Evolutionary conservation across 495 filamentous ascomycete species (phyloP), one percentile per base, ranked within the genome.

Genomic region (Chaetomium tenue): DNA sequence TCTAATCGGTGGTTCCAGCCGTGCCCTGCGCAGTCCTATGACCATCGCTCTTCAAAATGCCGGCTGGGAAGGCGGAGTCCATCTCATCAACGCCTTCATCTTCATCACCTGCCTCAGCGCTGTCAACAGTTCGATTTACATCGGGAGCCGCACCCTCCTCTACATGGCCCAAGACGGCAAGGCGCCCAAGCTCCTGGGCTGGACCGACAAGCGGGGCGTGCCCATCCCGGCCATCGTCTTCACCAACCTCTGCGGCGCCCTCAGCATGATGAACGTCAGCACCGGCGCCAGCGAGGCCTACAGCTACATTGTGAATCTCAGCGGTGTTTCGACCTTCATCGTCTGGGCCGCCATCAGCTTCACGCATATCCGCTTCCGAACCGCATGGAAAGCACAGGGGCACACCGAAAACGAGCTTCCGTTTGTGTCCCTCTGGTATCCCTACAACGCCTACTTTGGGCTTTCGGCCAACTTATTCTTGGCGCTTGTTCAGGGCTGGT

Each of bases 81-180:
- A 89, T 64, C 77, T 91, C 5, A 88, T 91, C 81, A 91, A 91
- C 68, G 87, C 82, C 37, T 81, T 91, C 61, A 90, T 91, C 70
- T 79, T 90, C 28, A 77, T 89, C 58, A 88, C 88, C 30, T 86
- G 86, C 60, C 78, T 89, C 33, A 87, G 84, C n/a, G 87, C 88
- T 22, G 83, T 86, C 33, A 91, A 90, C 74, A 83, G 82, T 30
- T 88, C 85, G 2, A 80, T 91, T 37, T 91, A 90, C 67, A 86
- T 89, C 59, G 82, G 81, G 15, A 88, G 84, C 13, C 81, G 89
- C 48, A 89, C 86, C 0, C 65, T 91, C 15, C 77, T 89, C 28
- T 89, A 80, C 75, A 87, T 91, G 83, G 85, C 85, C 2, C 83
- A 87, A 54, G 82, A 80, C 60, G 75, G 82, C 39, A 88, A 87